These are phyloP conservation scores for Malbranchea zuffiana DNA, from an alignment of 2,329 filamentous ascomycete species.

Conservation along the genomic window DNA sequence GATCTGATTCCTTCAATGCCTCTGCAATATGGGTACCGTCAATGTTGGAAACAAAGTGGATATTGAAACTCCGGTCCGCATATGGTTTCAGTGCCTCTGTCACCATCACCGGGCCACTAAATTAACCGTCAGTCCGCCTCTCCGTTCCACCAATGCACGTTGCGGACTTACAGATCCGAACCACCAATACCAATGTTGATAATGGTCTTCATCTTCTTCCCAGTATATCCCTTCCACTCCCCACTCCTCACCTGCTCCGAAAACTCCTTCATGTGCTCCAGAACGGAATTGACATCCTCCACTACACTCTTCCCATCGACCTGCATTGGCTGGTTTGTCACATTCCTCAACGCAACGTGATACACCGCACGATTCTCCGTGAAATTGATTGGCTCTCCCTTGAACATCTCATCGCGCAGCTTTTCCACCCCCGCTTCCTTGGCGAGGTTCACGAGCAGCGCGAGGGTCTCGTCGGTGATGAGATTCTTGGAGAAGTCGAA, in stretches of 20 bases:
- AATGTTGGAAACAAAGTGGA: conserved; percentile 99
- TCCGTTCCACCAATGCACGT: too few relatives aligned
- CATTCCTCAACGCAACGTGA: conserved; percentile 87
- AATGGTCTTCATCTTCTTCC: conserved; percentile 93
- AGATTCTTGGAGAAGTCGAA: conserved; percentile 99
- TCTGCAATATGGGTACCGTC: conserved; percentile 97
- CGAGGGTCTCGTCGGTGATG: conserved; percentile 80
- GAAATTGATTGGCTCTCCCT: conserved; percentile 97
- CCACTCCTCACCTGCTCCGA: conserved; percentile 88
- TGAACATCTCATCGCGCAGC: conserved; percentile 95
- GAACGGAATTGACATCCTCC: conserved; percentile 78
- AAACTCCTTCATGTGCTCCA: conserved; percentile 98
- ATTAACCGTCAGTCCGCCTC: neutral
- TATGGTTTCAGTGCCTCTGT: conserved; percentile 96
- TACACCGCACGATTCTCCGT: conserved; percentile 94
- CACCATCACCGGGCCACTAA: conserved; percentile 93
- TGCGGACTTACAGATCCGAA: conserved; percentile 73
- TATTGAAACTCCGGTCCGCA: conserved; percentile 68
- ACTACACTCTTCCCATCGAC: conserved; percentile 91
- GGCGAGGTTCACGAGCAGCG: conserved; percentile 77
- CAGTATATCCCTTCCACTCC: conserved; percentile 92
- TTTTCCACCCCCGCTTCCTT: conserved; percentile 84
- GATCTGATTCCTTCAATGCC: conserved; percentile 76
- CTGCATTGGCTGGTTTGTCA: conserved; percentile 65
- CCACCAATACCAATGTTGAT: conserved; percentile 97